Evolutionary conservation across 768 basidiomycete species (phyloP).

Genomic region (Panaeolus papilionaceus): DNA sequence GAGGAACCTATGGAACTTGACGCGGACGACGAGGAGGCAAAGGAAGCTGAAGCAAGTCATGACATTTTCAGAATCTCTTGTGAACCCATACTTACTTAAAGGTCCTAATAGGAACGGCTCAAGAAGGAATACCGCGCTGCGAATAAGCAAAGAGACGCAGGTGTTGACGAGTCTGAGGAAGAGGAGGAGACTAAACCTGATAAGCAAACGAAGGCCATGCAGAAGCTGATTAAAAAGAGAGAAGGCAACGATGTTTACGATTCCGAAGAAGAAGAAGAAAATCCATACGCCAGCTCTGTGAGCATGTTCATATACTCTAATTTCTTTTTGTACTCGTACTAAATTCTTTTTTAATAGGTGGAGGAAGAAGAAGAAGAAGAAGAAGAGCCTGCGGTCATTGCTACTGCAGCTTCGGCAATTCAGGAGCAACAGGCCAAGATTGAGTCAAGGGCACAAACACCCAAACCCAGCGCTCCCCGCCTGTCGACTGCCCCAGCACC

Average conservation of each 20-base stretch:
- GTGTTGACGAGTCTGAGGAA: slow-evolving; percentile 79
- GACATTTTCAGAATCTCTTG: slow-evolving; percentile 25
- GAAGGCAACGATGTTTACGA: slow-evolving; percentile 88
- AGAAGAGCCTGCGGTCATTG: slow-evolving; percentile 41
- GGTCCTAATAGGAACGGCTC: slow-evolving; percentile 67
- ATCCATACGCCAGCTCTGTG: slow-evolving; percentile 84
- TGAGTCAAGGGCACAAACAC: slow-evolving; percentile 54
- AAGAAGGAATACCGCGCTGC: slow-evolving; percentile 84
- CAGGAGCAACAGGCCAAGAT: slow-evolving; percentile 55
- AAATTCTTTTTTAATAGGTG: slow-evolving; percentile 43
- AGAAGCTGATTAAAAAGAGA: slow-evolving; percentile 83
- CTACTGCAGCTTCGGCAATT: slow-evolving; percentile 46
- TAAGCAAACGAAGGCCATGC: slow-evolving; percentile 79
- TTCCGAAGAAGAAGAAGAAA: slow-evolving; percentile 75
- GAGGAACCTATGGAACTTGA: slow-evolving; percentile 80
- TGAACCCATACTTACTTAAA: slow-evolving; percentile 24
- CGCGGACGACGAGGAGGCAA: slow-evolving; percentile 84
- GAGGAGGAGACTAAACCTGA: slow-evolving; percentile 64
- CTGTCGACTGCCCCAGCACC: slow-evolving; percentile 48
- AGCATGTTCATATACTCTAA: slow-evolving; percentile 31
- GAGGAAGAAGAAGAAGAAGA: slow-evolving; percentile 84
- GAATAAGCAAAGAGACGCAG: slow-evolving; percentile 74
- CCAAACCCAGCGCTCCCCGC: slow-evolving; percentile 41
- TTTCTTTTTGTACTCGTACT: slow-evolving; percentile 15
- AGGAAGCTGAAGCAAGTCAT: slow-evolving; percentile 72